Percentiles rank a stretch among this genome's conserved stretches.
phyloP scores from a whole-genome alignment of 1,284 basidiomycete genomes.

The Melampsora medusae region DNA sequence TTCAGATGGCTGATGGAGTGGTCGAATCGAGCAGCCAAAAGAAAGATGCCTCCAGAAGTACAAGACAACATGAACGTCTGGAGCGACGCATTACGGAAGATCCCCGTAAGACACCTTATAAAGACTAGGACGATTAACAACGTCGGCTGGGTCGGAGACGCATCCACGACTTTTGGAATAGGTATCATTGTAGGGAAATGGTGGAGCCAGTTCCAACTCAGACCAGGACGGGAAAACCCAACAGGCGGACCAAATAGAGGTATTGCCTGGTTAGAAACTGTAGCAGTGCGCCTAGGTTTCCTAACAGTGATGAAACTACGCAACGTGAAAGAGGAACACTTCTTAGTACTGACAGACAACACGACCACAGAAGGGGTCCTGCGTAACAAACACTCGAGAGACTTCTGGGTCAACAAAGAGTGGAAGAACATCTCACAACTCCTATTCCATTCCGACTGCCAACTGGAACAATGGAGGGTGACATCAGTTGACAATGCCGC shows the following conservation, averaged over 20 bases:
- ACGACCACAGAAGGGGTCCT: neutral
- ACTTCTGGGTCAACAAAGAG: neutral
- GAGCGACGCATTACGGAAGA: neutral
- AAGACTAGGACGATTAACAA: neutral
- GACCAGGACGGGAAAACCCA: neutral
- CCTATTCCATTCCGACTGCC: neutral
- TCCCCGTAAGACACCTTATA: neutral
- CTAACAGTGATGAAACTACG: neutral
- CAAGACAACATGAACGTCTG: too few relatives aligned
- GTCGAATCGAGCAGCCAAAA: neutral
- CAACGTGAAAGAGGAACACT: neutral
- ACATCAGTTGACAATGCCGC: neutral
- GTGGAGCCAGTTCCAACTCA: neutral
- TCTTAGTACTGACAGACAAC: constrained; percentile 4
- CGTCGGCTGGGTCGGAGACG: neutral
- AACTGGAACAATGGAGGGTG: neutral
- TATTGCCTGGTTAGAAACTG: neutral
- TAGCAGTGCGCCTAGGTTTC: neutral
- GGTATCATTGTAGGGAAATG: neutral
- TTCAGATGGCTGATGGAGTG: neutral
- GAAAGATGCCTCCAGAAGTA: too few relatives aligned
- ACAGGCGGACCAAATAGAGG: neutral
- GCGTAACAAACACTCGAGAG: neutral
- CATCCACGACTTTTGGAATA: neutral
- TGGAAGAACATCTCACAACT: neutral